Base-by-base conservation (phyloP, 148 eudicot species). In the Diospyros kaki region DNA sequence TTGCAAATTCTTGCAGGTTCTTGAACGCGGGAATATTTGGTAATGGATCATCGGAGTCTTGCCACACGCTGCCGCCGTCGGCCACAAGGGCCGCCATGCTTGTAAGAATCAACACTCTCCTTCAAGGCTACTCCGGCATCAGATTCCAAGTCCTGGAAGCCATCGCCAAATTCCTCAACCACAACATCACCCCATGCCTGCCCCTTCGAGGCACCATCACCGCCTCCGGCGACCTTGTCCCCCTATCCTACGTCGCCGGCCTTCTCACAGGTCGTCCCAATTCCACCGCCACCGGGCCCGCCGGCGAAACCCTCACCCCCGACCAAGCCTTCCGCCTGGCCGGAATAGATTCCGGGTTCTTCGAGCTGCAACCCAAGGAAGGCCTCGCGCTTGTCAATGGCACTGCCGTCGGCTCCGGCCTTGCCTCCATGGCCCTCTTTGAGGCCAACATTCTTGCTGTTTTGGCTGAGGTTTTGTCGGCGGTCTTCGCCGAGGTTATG, bases 21-120 rank as follows among this genome's bases (percentile, higher is more conserved):
- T 73, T 84, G 76, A 84, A 84, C 70, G 87, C 87, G 51, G 87
- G 87, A 69, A 66, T 84, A 42, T 84, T 84, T 45, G 87, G 87
- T 50, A 78, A 73, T 60, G 84, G 82, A 10, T 55, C 71, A 2
- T 28, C 28, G 28, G 87, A 84, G 46, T 72, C 81, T 15, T 6
- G 17, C 46, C 86, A 84, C 77, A 84, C 84, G 13, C 66, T 84
- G 9, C 82, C 87, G 6, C 80, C 72, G n/a, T 78, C 87, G 3
- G 84, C 87, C 3, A 78, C 87, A 64, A 81, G 84, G 61, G 87
- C 87, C 2, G 76, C 87, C 2, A 84, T 84, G 87, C 78, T 84
- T 1, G 87, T 84, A 0, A 75, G 87, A 39, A 81, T 84, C 80
- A 84, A 84, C 87, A 84, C 87, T 52, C 79, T 84, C 63, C 82